These are phyloP conservation scores for Umbilicus rupestris DNA, from an alignment of 164 flowering plant genomes.

Conservation along the genomic window DNA sequence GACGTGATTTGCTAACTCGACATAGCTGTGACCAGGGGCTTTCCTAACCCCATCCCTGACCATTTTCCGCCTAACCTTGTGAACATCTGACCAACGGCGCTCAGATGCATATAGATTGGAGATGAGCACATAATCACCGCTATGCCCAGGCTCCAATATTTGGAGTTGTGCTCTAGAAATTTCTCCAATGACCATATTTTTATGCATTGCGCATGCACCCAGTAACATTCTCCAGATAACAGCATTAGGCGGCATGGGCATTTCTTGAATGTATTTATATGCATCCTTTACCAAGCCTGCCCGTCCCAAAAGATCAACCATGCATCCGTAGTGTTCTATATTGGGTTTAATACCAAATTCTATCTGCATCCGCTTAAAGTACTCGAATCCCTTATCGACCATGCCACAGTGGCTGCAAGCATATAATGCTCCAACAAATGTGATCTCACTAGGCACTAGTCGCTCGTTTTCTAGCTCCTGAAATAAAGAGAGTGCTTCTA, in stretches of 20 bases:
- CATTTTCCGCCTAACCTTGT: conserved; percentile 26
- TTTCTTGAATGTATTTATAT: conserved; percentile 20
- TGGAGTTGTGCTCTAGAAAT: conserved; percentile 21
- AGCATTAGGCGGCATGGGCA: conserved; percentile 30
- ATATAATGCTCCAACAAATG: conserved; percentile 34
- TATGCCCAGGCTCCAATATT: conserved; percentile 22
- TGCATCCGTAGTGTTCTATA: conserved; percentile 33
- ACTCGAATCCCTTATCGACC: conserved; percentile 29
- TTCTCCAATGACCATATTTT: conserved; percentile 24
- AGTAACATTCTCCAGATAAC: conserved; percentile 33
- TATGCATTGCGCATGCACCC: conserved; percentile 31
- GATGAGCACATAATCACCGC: conserved; percentile 34
- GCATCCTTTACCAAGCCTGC: conserved; percentile 27
- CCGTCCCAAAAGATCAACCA: conserved; percentile 36
- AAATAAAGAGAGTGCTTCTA: conserved; percentile 27
- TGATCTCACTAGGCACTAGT: conserved; percentile 23
- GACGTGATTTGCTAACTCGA: conserved; percentile 25
- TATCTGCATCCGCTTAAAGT: conserved; percentile 24
- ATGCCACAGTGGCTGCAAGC: conserved; percentile 39
- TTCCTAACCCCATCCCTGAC: conserved; percentile 24
- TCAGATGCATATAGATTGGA: conserved; percentile 35
- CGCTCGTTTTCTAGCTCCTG: conserved; percentile 20
- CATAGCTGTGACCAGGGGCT: conserved; percentile 30
- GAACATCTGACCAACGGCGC: conserved; percentile 30
- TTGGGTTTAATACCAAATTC: conserved; percentile 21